Percentiles rank a stretch among this genome's conserved stretches.
These are phyloP conservation scores for Moniliophthora roreri DNA, from an alignment of 1,284 basidiomycete genomes.

Conservation along the genomic window DNA sequence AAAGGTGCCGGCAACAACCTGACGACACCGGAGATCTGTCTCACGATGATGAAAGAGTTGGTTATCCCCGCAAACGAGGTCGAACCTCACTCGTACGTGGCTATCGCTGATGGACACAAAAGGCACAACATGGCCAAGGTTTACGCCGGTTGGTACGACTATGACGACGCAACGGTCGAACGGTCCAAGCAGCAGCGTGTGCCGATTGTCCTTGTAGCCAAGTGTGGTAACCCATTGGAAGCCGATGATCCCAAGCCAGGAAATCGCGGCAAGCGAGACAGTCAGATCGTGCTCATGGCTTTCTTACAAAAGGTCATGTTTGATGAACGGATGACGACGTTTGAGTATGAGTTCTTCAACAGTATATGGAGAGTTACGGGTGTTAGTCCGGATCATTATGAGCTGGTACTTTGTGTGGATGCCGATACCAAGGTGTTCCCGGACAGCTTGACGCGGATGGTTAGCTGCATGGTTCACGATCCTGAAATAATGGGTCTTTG, in stretches of 20 bases:
- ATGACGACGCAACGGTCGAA: slow-evolving; percentile 92
- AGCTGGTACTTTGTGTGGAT: slow-evolving; percentile 96
- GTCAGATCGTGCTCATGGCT: slow-evolving; percentile 96
- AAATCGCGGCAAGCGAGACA: slow-evolving; percentile 98
- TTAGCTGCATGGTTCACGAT: slow-evolving; percentile 94
- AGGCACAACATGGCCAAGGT: slow-evolving; percentile 99
- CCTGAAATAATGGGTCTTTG: slow-evolving; percentile 98
- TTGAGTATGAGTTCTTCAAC: slow-evolving; percentile 99
- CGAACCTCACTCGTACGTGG: slow-evolving; percentile 94
- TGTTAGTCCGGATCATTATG: slow-evolving; percentile 95
- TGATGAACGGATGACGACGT: slow-evolving; percentile 98
- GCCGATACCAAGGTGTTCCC: slow-evolving; percentile 98
- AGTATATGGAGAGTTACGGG: slow-evolving; percentile 94
- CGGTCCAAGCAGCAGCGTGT: slow-evolving; percentile 95
- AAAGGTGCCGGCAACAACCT: slow-evolving; percentile 89
- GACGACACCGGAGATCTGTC: slow-evolving; percentile 92
- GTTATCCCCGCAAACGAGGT: slow-evolving; percentile 85
- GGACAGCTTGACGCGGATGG: slow-evolving; percentile 90
- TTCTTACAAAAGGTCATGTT: slow-evolving; percentile 99
- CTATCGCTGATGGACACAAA: slow-evolving; percentile 98
- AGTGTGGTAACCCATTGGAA: slow-evolving; percentile 91
- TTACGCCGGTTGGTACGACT: slow-evolving; percentile 96
- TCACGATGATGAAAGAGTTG: slow-evolving; percentile 98
- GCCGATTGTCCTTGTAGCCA: slow-evolving; percentile 93
- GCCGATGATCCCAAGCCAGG: slow-evolving; percentile 90